Evolutionary conservation across 257 asterid species (phyloP).

Genomic region (Parsonsia alboflavescens): DNA sequence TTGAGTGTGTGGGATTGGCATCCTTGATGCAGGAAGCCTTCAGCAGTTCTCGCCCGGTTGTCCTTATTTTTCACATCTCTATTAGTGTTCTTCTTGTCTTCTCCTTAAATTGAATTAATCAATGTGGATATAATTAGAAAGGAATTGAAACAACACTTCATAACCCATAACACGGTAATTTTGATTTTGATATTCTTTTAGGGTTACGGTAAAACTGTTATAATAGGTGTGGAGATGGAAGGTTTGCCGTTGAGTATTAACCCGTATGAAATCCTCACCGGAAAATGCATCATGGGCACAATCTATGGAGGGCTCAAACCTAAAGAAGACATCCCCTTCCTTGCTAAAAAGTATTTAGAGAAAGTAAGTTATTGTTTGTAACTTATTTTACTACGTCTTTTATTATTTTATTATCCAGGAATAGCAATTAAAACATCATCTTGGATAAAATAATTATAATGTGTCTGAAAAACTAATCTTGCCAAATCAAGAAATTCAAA

Average conservation of each 20-base stretch:
- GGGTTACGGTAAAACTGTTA: slow-evolving; percentile 37
- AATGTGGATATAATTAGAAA: too few relatives aligned
- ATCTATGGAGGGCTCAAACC: slow-evolving; percentile 39
- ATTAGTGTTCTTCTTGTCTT: not conserved
- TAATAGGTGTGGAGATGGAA: slow-evolving; percentile 37
- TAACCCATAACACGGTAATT: too few relatives aligned
- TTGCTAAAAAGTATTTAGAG: slow-evolving; percentile 27
- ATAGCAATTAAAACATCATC: too few relatives aligned
- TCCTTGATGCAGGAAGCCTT: slow-evolving; percentile 29
- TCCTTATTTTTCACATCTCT: not conserved
- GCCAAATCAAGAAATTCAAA: too few relatives aligned
- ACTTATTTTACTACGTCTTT: too few relatives aligned
- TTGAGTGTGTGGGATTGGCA: slow-evolving; percentile 29
- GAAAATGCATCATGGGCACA: slow-evolving; percentile 28
- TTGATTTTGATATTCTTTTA: not conserved
- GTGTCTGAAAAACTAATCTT: too few relatives aligned
- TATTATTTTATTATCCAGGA: too few relatives aligned
- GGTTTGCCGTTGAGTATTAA: slow-evolving; percentile 30
- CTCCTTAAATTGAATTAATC: too few relatives aligned
- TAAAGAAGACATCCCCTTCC: slow-evolving; percentile 24
- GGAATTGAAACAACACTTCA: too few relatives aligned
- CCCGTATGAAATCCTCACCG: slow-evolving; percentile 17
- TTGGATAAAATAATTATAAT: too few relatives aligned
- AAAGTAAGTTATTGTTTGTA: not conserved
- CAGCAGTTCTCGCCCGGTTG: slow-evolving; percentile 22